Evolutionary conservation across 257 asterid genomes (phyloP).

Genomic region (Solanum piurae): DNA sequence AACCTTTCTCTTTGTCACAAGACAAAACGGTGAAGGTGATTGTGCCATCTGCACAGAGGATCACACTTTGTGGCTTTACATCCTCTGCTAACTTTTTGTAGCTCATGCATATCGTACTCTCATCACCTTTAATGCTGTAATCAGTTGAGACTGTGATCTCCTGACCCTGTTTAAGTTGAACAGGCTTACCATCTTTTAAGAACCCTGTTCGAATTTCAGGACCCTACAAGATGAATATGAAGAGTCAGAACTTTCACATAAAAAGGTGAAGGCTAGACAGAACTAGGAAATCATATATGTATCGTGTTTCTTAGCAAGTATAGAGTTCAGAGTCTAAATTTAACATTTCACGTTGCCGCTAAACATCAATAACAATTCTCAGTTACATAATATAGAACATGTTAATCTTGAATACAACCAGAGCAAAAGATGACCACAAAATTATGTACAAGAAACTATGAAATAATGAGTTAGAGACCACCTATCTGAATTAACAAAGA

Average conservation of each 20-base stretch:
- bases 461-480: background rate
- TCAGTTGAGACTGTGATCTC: conserved; percentile 60
- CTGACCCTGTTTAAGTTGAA: conserved; percentile 50
- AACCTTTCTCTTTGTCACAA: conserved; percentile 43
- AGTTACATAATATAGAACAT: background rate
- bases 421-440: background rate
- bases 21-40: conserved; percentile 42
- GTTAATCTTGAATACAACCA: background rate
- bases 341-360: background rate
- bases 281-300: background rate
- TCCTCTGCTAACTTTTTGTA: conserved; percentile 56
- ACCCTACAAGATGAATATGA: conserved; percentile 25
- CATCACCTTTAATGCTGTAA: conserved; percentile 51
- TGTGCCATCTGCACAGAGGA: conserved; percentile 65
- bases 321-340: background rate
- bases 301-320: background rate
- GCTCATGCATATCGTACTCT: conserved; percentile 56
- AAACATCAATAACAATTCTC: background rate
- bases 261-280: background rate
- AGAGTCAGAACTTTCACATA: background rate
- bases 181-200: conserved; percentile 51
- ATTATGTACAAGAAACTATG: background rate
- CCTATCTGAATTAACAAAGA: background rate
- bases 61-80: conserved; percentile 40
- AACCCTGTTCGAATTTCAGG: conserved; percentile 68